Base-by-base conservation (phyloP, 495 filamentous ascomycete genomes). In the Geopyxis carbonaria region DNA sequence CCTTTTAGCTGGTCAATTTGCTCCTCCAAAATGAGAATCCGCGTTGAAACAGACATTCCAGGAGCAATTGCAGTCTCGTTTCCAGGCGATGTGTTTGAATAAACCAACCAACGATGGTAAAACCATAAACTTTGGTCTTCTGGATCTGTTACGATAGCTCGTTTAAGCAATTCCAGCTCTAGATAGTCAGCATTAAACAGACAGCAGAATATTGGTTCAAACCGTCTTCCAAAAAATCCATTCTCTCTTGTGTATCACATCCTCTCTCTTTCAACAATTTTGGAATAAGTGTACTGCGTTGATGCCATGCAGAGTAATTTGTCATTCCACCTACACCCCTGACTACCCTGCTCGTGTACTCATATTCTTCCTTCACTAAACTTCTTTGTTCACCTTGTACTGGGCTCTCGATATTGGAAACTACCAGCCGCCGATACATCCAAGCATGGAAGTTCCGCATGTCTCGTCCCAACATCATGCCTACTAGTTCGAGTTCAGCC, bases 271-370 rank as follows among this genome's bases (percentile, higher is more conserved):
- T 62, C 29, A 99, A 59, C 2, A 93, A 50, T 13, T 66, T 66
- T 14, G 79, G 75, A 33, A 94, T 87, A 21, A 95, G 63, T 56
- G 75, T 78, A 38, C 78, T 82, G 30, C 89, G 68, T 47, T 78
- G 76, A 58, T 99, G 89, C 91, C 89, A 95, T 2, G 89, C 89
- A 7, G 84, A 93, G 57, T 95, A 99, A 52, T 99, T 99, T 13
- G 77, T 86, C 40, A 99, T 63, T 38, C 85, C 82, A 10, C 61
- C 62, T 40, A 85, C 80, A 10, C 59, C 61, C 14, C 67, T 59
- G 52, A 95, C 80, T 83, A 86, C 93, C 46, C 71, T 75, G 1
- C 73, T 82, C 3, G 89, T 92, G 61, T 95, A 95, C 13, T 68
- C 75, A 41, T 93, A 86, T 58, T 95, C 89, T 14, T 68, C 50